Base-by-base conservation (phyloP, 805 yeast genomes). In the Kurtzmaniella fragi region DNA sequence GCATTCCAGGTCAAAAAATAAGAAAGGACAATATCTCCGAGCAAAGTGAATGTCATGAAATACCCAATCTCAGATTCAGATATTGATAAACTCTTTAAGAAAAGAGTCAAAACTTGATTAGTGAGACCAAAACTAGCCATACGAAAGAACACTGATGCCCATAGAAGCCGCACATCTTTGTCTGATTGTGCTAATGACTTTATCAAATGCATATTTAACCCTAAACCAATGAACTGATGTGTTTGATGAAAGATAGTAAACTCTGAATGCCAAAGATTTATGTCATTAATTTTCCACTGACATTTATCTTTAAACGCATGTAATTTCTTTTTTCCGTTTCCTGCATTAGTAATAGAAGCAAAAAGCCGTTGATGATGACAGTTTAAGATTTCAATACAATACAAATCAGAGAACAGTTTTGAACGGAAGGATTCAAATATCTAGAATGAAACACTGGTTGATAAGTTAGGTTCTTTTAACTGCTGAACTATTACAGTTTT, bases 21-120 rank as follows among this genome's bases (percentile, higher is more conserved):
- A 5, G 95, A 84, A 14, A 88, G 67, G 1, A 73, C 35, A 0
- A 88, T 85, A 54, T 88, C 96, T 1, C 96, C 96, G 2, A 82
- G 57, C 50, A 88, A 63, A 0, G 95, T 87, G 39, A 81, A 61
- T 1, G 95, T 75, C 95, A 88, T 87, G 56, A 88, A 88, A 31
- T 78, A 43, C 4, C 96, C 96, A 38, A 86, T 82, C 27, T 64
- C 54, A 2, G 75, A 53, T 43, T 83, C 86, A 0, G 75, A 50
- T 32, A 83, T 69, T 3, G 70, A 72, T 7, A 84, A 56, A 4
- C 71, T 67, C 35, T 71, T 74, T 31, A 88, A 67, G 46, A 78
- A 85, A 9, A 84, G 68, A 0, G 90, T 81, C 33, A 88, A 61
- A 6, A 87, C 80, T 62, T 87, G 89, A 52, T 86, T 86, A 11